A percentile compares a stretch with the other conserved stretches of the same genome.
phyloP scores from a whole-genome alignment of 345 rosid genomes.

The Citrus unshiu region DNA sequence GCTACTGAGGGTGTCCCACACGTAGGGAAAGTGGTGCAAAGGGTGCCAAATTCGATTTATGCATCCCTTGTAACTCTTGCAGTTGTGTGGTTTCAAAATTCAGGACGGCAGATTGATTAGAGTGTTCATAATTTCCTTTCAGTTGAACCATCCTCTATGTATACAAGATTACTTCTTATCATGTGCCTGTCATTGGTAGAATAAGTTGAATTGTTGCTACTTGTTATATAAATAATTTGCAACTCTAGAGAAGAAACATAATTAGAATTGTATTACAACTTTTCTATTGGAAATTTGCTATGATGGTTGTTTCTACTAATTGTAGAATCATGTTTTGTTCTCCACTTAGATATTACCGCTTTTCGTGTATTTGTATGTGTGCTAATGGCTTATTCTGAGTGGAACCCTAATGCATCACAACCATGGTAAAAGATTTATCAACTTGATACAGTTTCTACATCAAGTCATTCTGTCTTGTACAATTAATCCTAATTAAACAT shows the following conservation, averaged over 20 bases:
- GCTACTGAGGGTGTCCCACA: constrained; percentile 89
- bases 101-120: constrained; percentile 23
- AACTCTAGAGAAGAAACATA: neutral
- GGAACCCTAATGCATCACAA: too few species aligned
- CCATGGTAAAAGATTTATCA: too few species aligned
- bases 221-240: constrained; percentile 13
- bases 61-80: constrained; percentile 86
- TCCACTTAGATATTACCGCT: neutral
- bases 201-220: neutral
- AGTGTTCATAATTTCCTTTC: neutral
- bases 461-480: neutral
- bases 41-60: constrained; percentile 69
- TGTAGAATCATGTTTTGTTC: neutral
- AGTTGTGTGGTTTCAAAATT: constrained; percentile 53
- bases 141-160: neutral
- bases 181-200: neutral
- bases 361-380: too few species aligned
- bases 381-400: too few species aligned
- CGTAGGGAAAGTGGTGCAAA: constrained; percentile 79
- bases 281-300: neutral
- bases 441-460: too few species aligned
- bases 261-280: neutral
- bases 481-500: neutral
- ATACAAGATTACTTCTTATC: neutral
- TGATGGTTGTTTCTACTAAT: neutral